A percentile compares a stretch with the other conserved stretches of the same genome.
Conservation (phyloP, 345 rosid species). For the Aquilaria yunnanensis region DNA sequence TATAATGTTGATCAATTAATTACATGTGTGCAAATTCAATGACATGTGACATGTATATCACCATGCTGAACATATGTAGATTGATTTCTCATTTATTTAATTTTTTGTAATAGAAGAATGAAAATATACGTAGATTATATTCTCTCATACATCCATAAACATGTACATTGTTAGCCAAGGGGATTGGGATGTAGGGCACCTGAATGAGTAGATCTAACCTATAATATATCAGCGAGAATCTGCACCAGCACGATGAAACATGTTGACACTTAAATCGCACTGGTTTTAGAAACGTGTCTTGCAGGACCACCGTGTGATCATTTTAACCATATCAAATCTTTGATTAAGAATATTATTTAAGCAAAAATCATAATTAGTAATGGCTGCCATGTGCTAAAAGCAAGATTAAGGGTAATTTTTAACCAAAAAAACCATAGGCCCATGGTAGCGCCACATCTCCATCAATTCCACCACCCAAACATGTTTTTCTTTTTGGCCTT, state of each 20-base stretch:
- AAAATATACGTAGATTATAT: no score
- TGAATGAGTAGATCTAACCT: conserved; percentile 16
- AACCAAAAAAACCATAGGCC: conserved; percentile 24
- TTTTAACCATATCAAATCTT: neutral
- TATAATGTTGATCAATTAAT: no score
- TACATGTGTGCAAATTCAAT: no score
- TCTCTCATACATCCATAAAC: no score
- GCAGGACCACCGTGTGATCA: neutral
- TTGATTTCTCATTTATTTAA: no score
- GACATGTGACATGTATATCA: no score
- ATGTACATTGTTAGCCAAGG: no score
- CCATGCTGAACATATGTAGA: no score
- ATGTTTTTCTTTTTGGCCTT: conserved; percentile 10
- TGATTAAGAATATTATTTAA: neutral
- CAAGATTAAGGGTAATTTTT: conserved; percentile 6
- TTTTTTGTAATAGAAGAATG: no score
- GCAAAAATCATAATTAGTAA: conserved; percentile 15
- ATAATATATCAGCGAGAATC: conserved; percentile 18
- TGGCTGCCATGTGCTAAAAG: conserved; percentile 56
- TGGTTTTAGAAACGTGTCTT: conserved; percentile 13
- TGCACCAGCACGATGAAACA: conserved; percentile 9
- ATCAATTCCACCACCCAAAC: conserved; percentile 26
- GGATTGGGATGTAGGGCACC: conserved; percentile 38
- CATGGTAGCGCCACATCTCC: conserved; percentile 19
- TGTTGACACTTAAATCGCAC: conserved; percentile 7